A percentile compares a stretch with the other conserved stretches of the same genome.
Conservation (phyloP, 2,329 filamentous ascomycete genomes). For the Seiridium unicorne region DNA sequence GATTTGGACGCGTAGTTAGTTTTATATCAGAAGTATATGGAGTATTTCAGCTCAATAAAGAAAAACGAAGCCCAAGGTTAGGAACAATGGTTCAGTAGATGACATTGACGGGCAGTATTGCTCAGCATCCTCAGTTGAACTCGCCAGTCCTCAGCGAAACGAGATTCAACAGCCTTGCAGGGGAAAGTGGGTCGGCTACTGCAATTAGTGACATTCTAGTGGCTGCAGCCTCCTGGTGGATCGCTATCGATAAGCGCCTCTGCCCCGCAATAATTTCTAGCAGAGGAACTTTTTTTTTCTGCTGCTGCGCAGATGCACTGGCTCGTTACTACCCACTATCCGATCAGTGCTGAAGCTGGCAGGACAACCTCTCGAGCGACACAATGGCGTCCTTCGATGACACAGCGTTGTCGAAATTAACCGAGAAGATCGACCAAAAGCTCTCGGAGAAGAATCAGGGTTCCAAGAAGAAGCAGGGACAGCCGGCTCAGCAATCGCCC, state of each 20-base stretch:
- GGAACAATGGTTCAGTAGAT: too few species aligned
- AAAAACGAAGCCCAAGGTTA: neutral
- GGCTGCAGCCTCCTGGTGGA: neutral
- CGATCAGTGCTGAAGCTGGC: neutral
- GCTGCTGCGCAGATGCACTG: neutral
- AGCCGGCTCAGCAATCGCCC: too few species aligned
- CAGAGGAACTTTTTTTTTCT: neutral
- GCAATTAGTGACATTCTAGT: neutral
- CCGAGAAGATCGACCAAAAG: slow-evolving; percentile 54
- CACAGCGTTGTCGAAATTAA: slow-evolving; percentile 50
- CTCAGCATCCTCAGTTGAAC: too few species aligned
- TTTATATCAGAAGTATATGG: neutral
- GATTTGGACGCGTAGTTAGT: too few species aligned
- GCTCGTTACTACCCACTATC: neutral
- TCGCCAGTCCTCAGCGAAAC: neutral
- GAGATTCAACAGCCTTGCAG: slow-evolving; percentile 7
- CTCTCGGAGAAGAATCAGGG: slow-evolving; percentile 35
- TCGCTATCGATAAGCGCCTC: neutral
- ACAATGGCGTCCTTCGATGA: slow-evolving; percentile 44
- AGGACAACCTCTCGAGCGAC: neutral
- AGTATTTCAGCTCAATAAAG: neutral
- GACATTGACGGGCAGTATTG: too few species aligned
- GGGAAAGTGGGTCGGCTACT: neutral
- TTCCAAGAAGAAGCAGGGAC: slow-evolving; percentile 37
- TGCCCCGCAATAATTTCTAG: slow-evolving; percentile 9